Conservation (phyloP, 148 eudicot genomes). For the Fagopyrum tataricum region DNA sequence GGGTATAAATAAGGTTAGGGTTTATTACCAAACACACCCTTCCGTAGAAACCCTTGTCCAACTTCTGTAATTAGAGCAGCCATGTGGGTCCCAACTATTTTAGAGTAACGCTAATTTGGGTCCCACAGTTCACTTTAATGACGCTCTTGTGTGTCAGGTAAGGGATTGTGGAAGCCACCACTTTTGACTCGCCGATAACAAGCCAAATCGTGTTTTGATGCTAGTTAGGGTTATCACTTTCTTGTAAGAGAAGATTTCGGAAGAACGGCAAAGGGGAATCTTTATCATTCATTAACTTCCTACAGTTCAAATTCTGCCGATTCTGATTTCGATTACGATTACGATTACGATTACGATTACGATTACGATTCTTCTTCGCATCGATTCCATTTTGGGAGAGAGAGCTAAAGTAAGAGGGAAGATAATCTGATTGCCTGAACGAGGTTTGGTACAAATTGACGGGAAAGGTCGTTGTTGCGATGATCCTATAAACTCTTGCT, state of each 20-base stretch:
- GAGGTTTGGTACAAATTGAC: neutral
- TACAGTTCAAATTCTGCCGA: neutral
- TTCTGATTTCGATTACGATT: neutral
- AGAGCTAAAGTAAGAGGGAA: neutral
- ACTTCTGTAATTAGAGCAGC: too few species aligned
- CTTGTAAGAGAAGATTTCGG: neutral
- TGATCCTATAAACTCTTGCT: neutral
- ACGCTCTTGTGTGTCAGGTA: neutral
- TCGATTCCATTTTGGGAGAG: neutral
- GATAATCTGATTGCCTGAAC: constrained; percentile 2
- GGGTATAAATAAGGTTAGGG: too few species aligned
- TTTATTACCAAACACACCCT: too few species aligned
- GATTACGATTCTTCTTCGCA: neutral
- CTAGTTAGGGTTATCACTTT: constrained; percentile 2
- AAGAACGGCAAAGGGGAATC: neutral
- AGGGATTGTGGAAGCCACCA: neutral
- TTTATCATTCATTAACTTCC: neutral
- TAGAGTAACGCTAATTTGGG: neutral
- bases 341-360: neutral
- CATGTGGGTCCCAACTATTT: too few species aligned
- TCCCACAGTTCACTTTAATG: neutral
- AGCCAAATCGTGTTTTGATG: constrained; percentile 1
- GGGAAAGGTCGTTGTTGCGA: neutral
- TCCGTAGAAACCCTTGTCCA: too few species aligned
- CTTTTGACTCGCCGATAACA: constrained; percentile 2